phyloP scores from a whole-genome alignment of 352 stramenopile genomes.

The Phytophthora tubulina region DNA sequence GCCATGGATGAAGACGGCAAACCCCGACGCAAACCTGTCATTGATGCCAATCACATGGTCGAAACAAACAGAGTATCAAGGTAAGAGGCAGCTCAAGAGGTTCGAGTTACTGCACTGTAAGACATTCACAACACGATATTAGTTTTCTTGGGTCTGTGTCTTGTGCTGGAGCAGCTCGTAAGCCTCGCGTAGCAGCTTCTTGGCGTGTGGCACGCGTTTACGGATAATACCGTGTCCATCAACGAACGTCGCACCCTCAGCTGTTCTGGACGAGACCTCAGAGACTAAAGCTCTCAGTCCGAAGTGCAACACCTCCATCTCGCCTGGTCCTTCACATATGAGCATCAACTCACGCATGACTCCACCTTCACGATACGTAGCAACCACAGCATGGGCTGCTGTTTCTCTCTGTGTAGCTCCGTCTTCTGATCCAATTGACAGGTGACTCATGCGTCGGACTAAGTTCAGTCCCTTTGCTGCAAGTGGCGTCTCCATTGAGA shows the following conservation, averaged over 20 bases:
- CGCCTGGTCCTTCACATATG: constrained; percentile 67
- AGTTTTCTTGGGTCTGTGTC: constrained; percentile 19
- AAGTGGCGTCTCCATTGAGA: constrained; percentile 62
- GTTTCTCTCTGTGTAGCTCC: constrained; percentile 8
- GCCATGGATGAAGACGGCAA: constrained; percentile 33
- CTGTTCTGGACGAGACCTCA: constrained; percentile 51
- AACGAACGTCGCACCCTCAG: constrained; percentile 62
- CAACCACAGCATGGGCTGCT: constrained; percentile 46
- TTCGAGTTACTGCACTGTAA: background rate
- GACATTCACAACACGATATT: background rate
- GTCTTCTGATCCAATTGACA: constrained; percentile 6
- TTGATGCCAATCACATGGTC: constrained; percentile 89
- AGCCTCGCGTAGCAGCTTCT: constrained; percentile 65
- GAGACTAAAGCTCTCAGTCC: constrained; percentile 58
- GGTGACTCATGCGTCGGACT: constrained; percentile 17
- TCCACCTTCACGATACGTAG: constrained; percentile 43
- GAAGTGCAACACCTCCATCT: constrained; percentile 67
- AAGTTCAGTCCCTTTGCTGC: constrained; percentile 23
- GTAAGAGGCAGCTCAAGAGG: constrained; percentile 18
- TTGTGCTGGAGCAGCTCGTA: constrained; percentile 50
- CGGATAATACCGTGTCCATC: constrained; percentile 73
- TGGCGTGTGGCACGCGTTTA: constrained; percentile 69
- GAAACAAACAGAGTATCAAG: constrained; percentile 70
- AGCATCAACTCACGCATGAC: constrained; percentile 58
- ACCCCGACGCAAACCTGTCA: constrained; percentile 61